A percentile compares a stretch with the other conserved stretches of the same genome.
Conservation (phyloP, 2,329 filamentous ascomycete genomes). For the Hypoxylon sp. region DNA sequence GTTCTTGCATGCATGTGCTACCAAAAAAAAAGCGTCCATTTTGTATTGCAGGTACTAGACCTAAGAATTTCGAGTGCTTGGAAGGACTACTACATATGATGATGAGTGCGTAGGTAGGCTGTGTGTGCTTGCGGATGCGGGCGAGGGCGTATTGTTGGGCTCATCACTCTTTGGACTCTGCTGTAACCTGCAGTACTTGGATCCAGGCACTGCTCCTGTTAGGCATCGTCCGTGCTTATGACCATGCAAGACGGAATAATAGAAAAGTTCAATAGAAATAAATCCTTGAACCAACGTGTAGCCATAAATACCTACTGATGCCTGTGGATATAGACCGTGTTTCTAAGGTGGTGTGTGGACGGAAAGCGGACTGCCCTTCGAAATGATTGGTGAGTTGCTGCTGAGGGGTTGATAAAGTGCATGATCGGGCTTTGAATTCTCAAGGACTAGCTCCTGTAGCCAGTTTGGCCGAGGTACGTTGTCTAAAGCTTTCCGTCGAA, state of each 20-base stretch:
- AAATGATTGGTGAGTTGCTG: slow-evolving; percentile 5
- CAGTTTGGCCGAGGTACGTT: slow-evolving; percentile 40
- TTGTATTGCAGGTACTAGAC: no score
- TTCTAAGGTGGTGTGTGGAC: slow-evolving; percentile 1
- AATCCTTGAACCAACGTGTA: neutral
- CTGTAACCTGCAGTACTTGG: slow-evolving; percentile 1
- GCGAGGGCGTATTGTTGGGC: slow-evolving; percentile 4
- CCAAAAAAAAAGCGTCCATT: slow-evolving; percentile 1
- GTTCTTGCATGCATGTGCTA: slow-evolving; percentile 22
- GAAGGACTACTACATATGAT: slow-evolving; percentile 20
- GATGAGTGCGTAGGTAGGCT: slow-evolving; percentile 2
- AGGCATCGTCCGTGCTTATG: neutral
- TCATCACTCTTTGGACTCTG: slow-evolving; percentile 13
- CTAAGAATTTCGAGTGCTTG: slow-evolving; percentile 9
- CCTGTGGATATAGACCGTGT: no score
- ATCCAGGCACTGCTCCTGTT: neutral
- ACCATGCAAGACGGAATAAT: neutral
- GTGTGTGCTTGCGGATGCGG: slow-evolving; percentile 10
- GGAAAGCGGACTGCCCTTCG: neutral
- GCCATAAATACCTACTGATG: no score
- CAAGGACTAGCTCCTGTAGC: slow-evolving; percentile 12
- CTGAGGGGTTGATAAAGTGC: slow-evolving; percentile 8
- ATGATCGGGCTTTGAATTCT: neutral
- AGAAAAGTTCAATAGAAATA: slow-evolving; percentile 15
- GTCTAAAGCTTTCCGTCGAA: neutral